Conservation (phyloP, 192 early-diverging fungal species). For the Chytriomyces hyalinus region DNA sequence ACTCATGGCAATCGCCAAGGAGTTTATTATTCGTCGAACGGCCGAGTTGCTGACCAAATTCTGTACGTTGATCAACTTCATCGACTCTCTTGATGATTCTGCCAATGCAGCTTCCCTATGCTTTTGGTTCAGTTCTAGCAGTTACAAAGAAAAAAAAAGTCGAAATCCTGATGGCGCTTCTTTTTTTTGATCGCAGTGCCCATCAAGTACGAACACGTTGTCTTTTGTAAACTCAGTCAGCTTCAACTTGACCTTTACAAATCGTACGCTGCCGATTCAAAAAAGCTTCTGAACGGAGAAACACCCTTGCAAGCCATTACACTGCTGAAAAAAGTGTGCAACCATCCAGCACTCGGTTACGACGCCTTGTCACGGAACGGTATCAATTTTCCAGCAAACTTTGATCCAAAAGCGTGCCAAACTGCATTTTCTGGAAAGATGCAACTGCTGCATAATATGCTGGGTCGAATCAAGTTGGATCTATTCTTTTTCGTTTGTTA, state of each 20-base stretch:
- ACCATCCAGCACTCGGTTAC: constrained; percentile 88
- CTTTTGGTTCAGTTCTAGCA: too few species aligned
- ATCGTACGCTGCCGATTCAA: constrained; percentile 77
- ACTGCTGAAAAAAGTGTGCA: constrained; percentile 93
- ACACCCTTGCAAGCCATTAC: constrained; percentile 90
- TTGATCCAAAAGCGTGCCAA: constrained; percentile 45
- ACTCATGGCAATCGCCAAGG: constrained; percentile 83
- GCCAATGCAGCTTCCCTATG: too few species aligned
- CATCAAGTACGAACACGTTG: constrained; percentile 96
- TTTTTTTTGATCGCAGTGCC: constrained; percentile 68
- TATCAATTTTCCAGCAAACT: constrained; percentile 31
- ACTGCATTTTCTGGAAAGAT: constrained; percentile 91
- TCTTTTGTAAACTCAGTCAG: constrained; percentile 85
- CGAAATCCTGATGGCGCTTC: neutral
- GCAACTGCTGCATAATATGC: constrained; percentile 56
- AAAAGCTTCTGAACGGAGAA: constrained; percentile 65
- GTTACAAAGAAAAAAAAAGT: too few species aligned
- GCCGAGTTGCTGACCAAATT: constrained; percentile 97
- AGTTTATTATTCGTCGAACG: constrained; percentile 96
- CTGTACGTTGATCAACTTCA: constrained; percentile 56
- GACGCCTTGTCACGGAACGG: constrained; percentile 22
- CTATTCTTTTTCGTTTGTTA: neutral
- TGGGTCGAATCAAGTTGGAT: constrained; percentile 51
- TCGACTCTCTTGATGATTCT: too few species aligned
- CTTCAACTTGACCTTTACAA: constrained; percentile 85